phyloP scores from a whole-genome alignment of 768 basidiomycete genomes.

The Trametopsis cervina region DNA sequence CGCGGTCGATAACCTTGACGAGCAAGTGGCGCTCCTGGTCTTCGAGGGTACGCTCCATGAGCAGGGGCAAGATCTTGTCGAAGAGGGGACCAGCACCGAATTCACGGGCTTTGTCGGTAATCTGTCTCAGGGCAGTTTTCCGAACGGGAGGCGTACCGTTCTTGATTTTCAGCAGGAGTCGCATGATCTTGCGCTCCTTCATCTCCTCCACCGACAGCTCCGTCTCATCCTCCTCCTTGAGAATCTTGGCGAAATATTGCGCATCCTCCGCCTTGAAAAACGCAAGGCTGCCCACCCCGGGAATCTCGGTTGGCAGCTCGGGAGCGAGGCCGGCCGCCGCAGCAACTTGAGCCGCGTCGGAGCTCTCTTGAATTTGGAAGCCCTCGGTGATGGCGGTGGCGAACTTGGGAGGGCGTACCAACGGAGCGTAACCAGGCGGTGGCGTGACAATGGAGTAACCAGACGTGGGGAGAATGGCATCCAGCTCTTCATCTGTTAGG shows the following conservation, averaged over 20 bases:
- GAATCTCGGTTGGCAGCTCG: slow-evolving; percentile 94
- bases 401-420: slow-evolving; percentile 51
- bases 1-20: slow-evolving; percentile 98
- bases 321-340: slow-evolving; percentile 90
- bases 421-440: slow-evolving; percentile 87
- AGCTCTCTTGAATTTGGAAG: slow-evolving; percentile 95
- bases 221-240: slow-evolving; percentile 93
- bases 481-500: slow-evolving; percentile 92
- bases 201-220: slow-evolving; percentile 92
- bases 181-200: slow-evolving; percentile 99
- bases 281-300: slow-evolving; percentile 92
- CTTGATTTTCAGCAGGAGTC: slow-evolving; percentile 95
- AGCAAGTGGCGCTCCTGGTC: slow-evolving; percentile 97
- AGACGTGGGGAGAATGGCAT: slow-evolving; percentile 74
- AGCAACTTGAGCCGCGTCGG: slow-evolving; percentile 80
- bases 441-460: slow-evolving; percentile 93
- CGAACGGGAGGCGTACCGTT: slow-evolving; percentile 98
- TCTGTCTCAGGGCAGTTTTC: slow-evolving; percentile 95
- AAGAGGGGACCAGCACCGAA: slow-evolving; percentile 97
- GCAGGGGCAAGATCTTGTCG: slow-evolving; percentile 95
- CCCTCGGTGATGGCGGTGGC: slow-evolving; percentile 51
- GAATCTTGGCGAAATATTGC: slow-evolving; percentile 93
- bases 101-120: slow-evolving; percentile 98
- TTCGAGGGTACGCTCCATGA: slow-evolving; percentile 97
- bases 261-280: slow-evolving; percentile 99